Base-by-base conservation (phyloP, 768 basidiomycete genomes). In the Lactifluus piperatus region DNA sequence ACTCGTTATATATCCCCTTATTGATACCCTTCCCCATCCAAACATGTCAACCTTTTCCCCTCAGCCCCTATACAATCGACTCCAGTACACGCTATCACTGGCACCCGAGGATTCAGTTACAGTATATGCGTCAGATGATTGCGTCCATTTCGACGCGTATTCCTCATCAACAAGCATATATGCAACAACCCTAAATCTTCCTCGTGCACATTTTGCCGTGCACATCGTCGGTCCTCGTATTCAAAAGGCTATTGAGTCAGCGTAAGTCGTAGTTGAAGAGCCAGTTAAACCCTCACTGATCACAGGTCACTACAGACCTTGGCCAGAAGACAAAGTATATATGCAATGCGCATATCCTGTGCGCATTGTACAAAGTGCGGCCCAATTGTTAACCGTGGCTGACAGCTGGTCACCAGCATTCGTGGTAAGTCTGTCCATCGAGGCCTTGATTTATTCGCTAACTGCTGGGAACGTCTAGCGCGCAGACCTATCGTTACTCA, bases 391-490 rank as follows among this genome's bases (percentile, higher is more conserved):
- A 1, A 7, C 2, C 0, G 18, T 5, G 0, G 22, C 9, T 2
- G 14, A 11, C 22, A 41, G 29, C 14, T 26, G 9, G n/a, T 24
- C 20, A 16, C 4, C 36, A 0, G 54, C 50, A 3, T 61, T 61
- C 34, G n/a, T 56, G 9, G 60, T 61, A 61, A 24, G 60, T 46
- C 9, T 11, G 39, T 14, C 18, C 27, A 18, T 14, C n/a, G 7
- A 36, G 1, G 5, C 27, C 10, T 20, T 53, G 34, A 22, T 29
- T 14, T 36, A 22, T 39, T 27, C 30, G 29, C 60, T 61, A 3
- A 61, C 46, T 50, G 4, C 2, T 24, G 22, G 13, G 18, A 22
- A 24, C 36, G 18, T 47, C 20, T 4, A 63, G 62, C 62, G 62
- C 9, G n/a, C 26, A 1, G 58, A 63, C 20, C 2, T 3, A 1